These are phyloP conservation scores for Didymellaceae sp. DNA, from an alignment of 2,329 filamentous ascomycete genomes.

Conservation along the genomic window DNA sequence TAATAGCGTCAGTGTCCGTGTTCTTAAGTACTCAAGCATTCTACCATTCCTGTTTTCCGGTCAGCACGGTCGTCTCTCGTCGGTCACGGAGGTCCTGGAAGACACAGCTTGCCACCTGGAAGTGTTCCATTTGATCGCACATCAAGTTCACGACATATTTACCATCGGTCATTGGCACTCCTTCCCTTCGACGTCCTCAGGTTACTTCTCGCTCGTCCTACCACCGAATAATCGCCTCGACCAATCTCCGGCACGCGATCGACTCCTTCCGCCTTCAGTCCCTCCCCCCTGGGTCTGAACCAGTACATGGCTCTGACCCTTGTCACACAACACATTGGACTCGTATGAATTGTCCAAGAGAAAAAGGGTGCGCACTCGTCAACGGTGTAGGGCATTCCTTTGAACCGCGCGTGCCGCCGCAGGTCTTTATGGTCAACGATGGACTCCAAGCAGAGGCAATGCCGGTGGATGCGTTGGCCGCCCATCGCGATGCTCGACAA, in stretches of 20 bases:
- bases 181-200: background rate
- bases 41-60: conserved; percentile 18
- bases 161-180: background rate
- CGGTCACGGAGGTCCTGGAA: conserved; percentile 7
- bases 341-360: conserved; percentile 48
- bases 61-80: conserved; percentile 25
- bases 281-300: conserved; percentile 8
- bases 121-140: conserved; percentile 13
- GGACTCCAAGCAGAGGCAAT: conserved; percentile 40
- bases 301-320: conserved; percentile 33
- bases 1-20: conserved; percentile 6
- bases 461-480: conserved; percentile 51
- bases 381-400: conserved; percentile 43
- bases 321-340: conserved; percentile 20
- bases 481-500: conserved; percentile 64
- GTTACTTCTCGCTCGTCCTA: background rate
- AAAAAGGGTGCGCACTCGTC: conserved; percentile 43
- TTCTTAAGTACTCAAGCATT: conserved; percentile 2
- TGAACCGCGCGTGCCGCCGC: conserved; percentile 30
- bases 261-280: conserved; percentile 9
- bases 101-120: conserved; percentile 4
- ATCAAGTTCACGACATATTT: conserved; percentile 3
- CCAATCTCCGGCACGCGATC: conserved; percentile 14
- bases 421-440: conserved; percentile 54
- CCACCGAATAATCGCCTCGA: background rate